Percentiles rank a stretch among this genome's conserved stretches.
phyloP scores from a whole-genome alignment of 1,284 basidiomycete genomes.

The Cystobasidiaceae sp. region DNA sequence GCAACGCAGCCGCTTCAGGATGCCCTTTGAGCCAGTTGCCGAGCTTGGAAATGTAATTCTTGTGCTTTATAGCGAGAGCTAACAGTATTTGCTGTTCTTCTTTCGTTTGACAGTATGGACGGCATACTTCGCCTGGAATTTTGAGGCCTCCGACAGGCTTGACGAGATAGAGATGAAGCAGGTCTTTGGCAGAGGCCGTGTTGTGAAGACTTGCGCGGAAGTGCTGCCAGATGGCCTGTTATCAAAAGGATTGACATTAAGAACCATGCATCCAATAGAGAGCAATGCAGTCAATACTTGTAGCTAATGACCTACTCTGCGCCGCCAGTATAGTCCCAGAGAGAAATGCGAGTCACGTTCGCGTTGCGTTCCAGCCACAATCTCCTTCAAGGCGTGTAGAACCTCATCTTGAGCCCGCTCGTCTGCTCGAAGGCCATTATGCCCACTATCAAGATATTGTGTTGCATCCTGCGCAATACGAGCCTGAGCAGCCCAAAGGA shows the following conservation, averaged over 20 bases:
- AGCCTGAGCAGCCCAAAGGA: constrained; percentile 1
- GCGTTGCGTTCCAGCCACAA: neutral
- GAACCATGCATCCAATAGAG: no score
- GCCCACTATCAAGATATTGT: no score
- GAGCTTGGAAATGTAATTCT: neutral
- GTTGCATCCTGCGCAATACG: constrained; percentile 3
- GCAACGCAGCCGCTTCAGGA: neutral
- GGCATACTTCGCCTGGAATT: constrained; percentile 1
- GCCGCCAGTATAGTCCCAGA: constrained; percentile 1
- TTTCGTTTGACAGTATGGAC: neutral
- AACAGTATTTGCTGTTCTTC: neutral
- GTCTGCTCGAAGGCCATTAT: no score
- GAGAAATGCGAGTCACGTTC: constrained; percentile 1
- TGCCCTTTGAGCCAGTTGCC: constrained; percentile 14
- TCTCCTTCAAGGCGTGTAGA: neutral
- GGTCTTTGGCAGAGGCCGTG: neutral
- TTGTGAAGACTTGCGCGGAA: neutral
- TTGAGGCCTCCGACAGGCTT: neutral
- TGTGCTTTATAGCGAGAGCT: neutral
- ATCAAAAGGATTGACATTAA: neutral
- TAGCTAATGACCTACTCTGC: neutral
- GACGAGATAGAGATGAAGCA: constrained; percentile 15
- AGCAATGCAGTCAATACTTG: neutral
- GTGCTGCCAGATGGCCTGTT: constrained; percentile 7
- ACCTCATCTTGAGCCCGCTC: no score